Evolutionary conservation across 2,329 filamentous ascomycete genomes (phyloP).

Genomic region (Botryotinia convoluta): DNA sequence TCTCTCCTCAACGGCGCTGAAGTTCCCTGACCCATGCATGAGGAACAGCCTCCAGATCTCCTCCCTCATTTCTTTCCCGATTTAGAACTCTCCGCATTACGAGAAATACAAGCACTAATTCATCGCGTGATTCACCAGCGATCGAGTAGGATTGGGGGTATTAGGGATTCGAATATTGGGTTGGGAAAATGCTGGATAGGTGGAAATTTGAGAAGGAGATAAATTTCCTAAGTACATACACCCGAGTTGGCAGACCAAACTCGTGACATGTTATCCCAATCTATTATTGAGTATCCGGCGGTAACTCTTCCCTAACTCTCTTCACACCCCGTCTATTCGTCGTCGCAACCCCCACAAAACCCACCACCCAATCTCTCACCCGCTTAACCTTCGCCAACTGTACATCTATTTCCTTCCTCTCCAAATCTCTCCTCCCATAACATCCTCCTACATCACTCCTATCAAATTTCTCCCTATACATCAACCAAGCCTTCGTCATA

Average conservation of each 20-base stretch:
- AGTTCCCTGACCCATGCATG: background rate
- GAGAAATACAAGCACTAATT: background rate
- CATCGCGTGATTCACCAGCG: background rate
- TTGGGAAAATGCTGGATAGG: background rate
- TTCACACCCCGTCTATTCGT: conserved; percentile 1
- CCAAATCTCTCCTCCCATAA: conserved; percentile 53
- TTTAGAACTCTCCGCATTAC: background rate
- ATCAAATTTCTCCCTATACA: conserved; percentile 56
- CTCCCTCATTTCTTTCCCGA: background rate
- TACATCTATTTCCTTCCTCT: conserved; percentile 39
- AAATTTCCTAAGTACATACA: background rate
- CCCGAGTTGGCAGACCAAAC: background rate
- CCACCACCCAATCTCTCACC: conserved; percentile 72
- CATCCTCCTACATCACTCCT: conserved; percentile 53
- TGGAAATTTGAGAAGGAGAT: background rate
- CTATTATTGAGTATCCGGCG: conserved; percentile 28
- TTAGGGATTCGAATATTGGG: background rate
- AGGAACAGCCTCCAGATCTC: background rate
- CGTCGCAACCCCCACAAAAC: conserved; percentile 57
- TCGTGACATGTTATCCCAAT: background rate
- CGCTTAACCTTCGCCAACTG: conserved; percentile 62
- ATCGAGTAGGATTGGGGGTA: background rate
- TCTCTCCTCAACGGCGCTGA: background rate
- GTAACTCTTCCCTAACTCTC: conserved; percentile 21
- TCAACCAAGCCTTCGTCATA: conserved; percentile 65